Percentiles rank a stretch among this genome's conserved stretches.
Evolutionary conservation across 1,139 yeast species (phyloP).

Genomic region (Yamadazyma mexicana): DNA sequence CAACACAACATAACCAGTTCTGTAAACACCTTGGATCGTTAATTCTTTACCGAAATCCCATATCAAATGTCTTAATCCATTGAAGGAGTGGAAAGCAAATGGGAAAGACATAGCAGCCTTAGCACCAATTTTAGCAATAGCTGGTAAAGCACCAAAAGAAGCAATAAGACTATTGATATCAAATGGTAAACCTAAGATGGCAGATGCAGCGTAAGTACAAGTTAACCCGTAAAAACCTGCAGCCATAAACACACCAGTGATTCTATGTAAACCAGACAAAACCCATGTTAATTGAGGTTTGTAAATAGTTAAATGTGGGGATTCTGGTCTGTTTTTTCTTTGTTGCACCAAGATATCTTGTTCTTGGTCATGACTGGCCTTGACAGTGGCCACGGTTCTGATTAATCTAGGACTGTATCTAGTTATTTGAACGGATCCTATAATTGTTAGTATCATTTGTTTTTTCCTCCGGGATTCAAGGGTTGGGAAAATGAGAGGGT

Average conservation of each 20-base stretch:
- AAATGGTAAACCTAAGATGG: conserved; percentile 61
- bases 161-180: conserved; percentile 63
- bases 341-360: conserved; percentile 74
- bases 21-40: conserved; percentile 81
- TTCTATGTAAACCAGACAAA: conserved; percentile 80
- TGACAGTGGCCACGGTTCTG: conserved; percentile 44
- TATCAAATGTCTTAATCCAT: conserved; percentile 88
- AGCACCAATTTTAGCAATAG: conserved; percentile 55
- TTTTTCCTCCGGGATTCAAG: not conserved
- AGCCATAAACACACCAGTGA: conserved; percentile 84
- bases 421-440: conserved; percentile 8
- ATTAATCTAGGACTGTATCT: conserved; percentile 9
- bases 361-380: conserved; percentile 64
- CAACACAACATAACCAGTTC: conserved; percentile 84
- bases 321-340: conserved; percentile 83
- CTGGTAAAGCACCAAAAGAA: conserved; percentile 59
- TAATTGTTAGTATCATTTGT: not conserved
- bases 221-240: conserved; percentile 77
- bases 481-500: not conserved
- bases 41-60: conserved; percentile 89
- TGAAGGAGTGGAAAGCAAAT: conserved; percentile 80
- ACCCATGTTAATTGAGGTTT: conserved; percentile 86
- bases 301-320: conserved; percentile 90
- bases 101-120: conserved; percentile 79
- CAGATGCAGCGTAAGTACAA: conserved; percentile 69